Evolutionary conservation across 768 basidiomycete genomes (phyloP), one percentile per base, ranked within the genome.

Genomic region (Vararia minispora): DNA sequence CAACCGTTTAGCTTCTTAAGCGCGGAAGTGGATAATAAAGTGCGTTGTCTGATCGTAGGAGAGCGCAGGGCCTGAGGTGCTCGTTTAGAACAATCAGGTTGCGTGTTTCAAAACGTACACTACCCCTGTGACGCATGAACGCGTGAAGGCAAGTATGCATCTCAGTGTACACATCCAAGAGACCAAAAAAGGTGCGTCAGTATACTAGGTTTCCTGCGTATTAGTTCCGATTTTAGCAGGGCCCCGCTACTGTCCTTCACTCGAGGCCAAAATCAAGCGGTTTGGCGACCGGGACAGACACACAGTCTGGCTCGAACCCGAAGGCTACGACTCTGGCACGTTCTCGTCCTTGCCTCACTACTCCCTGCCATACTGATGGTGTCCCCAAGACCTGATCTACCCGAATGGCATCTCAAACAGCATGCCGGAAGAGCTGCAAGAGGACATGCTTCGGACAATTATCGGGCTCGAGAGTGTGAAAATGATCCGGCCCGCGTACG

Each of bases 371-470:
- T n/a, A n/a, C n/a, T n/a, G n/a, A n/a, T n/a, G 28, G 31, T 36
- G 14, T 14, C 29, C 2, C 17, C 10, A 27, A 87, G 89, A 88
- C 41, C 54, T 92, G 11, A 79, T 92, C 39, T 94, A 94, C 51
- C 90, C 90, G 1, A 89, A 89, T 42, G 90, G 90, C 0, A 68
- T 94, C 12, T 91, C 88, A 2, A 83, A 82, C 52, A 87, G 85
- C 40, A 68, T 94, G 48, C 86, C 90, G 0, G 82, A 83, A 55
- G 90, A 92, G 41, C 59, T 84, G 1, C 90, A 94, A 55, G 78
- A 85, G 49, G 56, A 68, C 4, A 76, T 94, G 74, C 74, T 92
- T 61, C 76, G 79, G 10, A 87, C 87, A 0, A 76, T 94, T 27
- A 78, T 76, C 1, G 90, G 90, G 0, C 62, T 94, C 20, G 86